These are phyloP conservation scores for Rosa rugosa DNA, from an alignment of 306 rosid species.

Conservation along the genomic window DNA sequence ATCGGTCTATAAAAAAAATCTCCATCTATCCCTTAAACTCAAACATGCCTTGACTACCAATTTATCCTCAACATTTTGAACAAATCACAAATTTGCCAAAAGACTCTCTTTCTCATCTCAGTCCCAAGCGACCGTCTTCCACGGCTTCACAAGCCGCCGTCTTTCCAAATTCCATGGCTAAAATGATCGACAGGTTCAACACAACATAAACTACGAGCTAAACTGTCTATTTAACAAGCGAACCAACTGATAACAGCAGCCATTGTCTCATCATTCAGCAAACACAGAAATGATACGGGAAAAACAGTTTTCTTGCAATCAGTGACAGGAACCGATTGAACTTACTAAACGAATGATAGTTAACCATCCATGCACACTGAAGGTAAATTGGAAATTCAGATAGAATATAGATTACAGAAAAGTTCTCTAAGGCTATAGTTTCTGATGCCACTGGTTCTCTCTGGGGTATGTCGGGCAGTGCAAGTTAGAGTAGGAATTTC, in stretches of 20 bases:
- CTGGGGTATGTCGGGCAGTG: neutral
- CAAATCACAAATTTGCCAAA: no score
- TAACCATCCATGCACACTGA: neutral
- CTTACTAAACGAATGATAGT: neutral
- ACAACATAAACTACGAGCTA: neutral
- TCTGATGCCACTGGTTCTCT: neutral
- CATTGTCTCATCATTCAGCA: neutral
- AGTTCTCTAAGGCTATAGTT: no score
- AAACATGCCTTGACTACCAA: no score
- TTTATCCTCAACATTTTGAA: no score
- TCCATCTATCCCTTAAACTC: no score
- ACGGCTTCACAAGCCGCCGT: no score
- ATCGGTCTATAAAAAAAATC: no score
- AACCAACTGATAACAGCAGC: neutral
- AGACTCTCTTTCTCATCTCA: no score
- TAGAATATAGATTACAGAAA: neutral
- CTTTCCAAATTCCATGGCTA: no score
- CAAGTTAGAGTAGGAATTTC: neutral
- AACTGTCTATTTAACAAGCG: neutral
- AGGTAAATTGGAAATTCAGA: neutral
- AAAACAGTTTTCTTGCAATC: neutral
- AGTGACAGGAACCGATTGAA: neutral
- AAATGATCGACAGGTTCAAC: no score
- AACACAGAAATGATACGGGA: neutral
- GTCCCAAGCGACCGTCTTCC: no score